Evolutionary conservation across 345 rosid genomes (phyloP), one percentile per base, ranked within the genome.

Genomic region (Sisymbrium irio): DNA sequence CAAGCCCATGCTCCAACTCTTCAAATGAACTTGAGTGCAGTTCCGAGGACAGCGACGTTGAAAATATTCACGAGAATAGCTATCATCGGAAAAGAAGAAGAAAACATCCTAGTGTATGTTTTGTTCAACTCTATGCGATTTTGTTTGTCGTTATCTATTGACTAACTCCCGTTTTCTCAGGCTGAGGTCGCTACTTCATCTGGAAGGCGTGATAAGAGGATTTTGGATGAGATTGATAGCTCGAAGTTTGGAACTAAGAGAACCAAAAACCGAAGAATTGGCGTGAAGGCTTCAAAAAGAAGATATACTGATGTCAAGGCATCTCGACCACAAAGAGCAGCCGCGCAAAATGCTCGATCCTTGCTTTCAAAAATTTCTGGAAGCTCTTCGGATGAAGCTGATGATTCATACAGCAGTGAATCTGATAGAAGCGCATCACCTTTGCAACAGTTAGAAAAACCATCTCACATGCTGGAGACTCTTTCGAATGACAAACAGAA

Each of bases 321-420:
- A 71, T 74, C 83, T 75, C 91, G 99, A 72, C 98, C 99, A 61
- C 96, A 87, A 80, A 85, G 99, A 82, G 85, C 85, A 70, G 98
- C 99, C 13, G 99, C 98, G 58, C 90, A 87, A 62, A 89, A 90
- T 82, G 99, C 99, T 54, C 86, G 86, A 76, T 85, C 81, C 72
- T 82, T 90, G 87, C 86, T 95, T 69, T 87, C 96, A 74, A 88
- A 85, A 79, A 85, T 90, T 68, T 87, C 87, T 56, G 99, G 89
- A 82, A 79, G 92, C 72, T 85, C 92, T 66, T 78, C 90, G 4
- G 97, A 84, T 68, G 96, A 72, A 47, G 88, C 86, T 59, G 86
- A 85, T 59, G 85, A 87, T 69, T 82, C 83, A 69, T 95, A 91
- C 57, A 85, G 77, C 78, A 82, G 86, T 67, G 92, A 85, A 64